Evolutionary conservation across 2,329 filamentous ascomycete species (phyloP).

Genomic region (Aureobasidium sp.): DNA sequence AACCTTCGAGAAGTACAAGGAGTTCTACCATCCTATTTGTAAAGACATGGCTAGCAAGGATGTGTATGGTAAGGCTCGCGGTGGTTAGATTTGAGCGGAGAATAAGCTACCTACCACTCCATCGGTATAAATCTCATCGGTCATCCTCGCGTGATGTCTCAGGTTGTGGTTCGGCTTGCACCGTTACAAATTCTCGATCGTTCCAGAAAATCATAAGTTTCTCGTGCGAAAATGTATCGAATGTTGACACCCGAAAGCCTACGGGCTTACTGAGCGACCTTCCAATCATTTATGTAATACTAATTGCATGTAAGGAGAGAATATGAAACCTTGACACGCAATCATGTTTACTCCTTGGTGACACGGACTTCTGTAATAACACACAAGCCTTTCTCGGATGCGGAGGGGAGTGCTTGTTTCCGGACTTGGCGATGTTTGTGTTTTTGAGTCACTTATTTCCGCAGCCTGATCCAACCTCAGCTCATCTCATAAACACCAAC

Average conservation of each 20-base stretch:
- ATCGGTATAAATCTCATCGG: no score
- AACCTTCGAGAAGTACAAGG: conserved; percentile 88
- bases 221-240: no score
- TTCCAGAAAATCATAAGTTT: background rate
- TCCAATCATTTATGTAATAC: conserved; percentile 2
- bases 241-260: no score
- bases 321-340: background rate
- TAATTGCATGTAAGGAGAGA: background rate
- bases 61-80: conserved; percentile 53
- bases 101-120: no score
- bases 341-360: background rate
- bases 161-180: background rate
- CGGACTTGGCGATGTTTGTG: background rate
- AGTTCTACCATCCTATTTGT: conserved; percentile 98
- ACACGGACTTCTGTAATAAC: background rate
- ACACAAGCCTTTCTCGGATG: background rate
- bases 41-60: conserved; percentile 89
- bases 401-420: background rate
- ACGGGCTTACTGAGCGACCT: no score
- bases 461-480: background rate
- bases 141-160: background rate
- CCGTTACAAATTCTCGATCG: background rate
- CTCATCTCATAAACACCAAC: background rate
- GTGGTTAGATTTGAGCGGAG: no score
- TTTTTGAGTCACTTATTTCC: no score